Conservation (phyloP, 2,329 filamentous ascomycete genomes). For the Penicillium sp. region DNA sequence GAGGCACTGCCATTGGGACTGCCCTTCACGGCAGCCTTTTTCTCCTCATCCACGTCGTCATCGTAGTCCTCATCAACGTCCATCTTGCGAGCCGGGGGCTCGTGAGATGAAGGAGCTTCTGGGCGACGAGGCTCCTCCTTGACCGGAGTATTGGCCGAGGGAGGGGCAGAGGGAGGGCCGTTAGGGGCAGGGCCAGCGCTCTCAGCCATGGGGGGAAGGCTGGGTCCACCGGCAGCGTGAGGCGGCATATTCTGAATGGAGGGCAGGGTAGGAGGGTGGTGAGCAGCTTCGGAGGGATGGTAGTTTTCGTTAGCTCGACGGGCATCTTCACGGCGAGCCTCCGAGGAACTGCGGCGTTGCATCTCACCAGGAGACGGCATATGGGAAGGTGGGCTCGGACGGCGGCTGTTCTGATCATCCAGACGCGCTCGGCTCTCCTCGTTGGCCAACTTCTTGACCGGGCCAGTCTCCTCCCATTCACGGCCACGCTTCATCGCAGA, state of each 20-base stretch:
- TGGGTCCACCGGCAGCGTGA: conserved; percentile 51
- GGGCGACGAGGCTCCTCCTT: conserved; percentile 56
- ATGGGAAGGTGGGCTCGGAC: conserved; percentile 59
- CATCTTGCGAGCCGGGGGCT: conserved; percentile 91
- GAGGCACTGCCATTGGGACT: conserved; percentile 36
- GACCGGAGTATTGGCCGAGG: conserved; percentile 54
- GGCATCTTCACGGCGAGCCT: conserved; percentile 66
- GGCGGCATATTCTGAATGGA: conserved; percentile 49
- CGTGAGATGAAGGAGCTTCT: conserved; percentile 59
- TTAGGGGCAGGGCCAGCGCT: conserved; percentile 39
- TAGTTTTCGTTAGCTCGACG: conserved; percentile 77
- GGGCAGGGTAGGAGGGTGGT: conserved; percentile 70
- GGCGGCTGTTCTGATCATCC: conserved; percentile 79
- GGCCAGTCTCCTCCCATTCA: conserved; percentile 85
- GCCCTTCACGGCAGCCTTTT: conserved; percentile 44
- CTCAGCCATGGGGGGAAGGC: conserved; percentile 59
- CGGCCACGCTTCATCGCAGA: conserved; percentile 81
- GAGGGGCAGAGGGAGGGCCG: conserved; percentile 42
- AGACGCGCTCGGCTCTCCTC: conserved; percentile 85
- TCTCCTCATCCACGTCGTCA: conserved; percentile 86
- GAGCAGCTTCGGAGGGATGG: conserved; percentile 88
- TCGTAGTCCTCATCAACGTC: conserved; percentile 98
- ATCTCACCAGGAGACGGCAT: conserved; percentile 67
- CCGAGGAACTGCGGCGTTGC: conserved; percentile 77
- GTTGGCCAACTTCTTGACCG: conserved; percentile 78